These are phyloP conservation scores for Saccharomyces hybrid DNA, from an alignment of 1,139 yeast species.

Conservation along the genomic window DNA sequence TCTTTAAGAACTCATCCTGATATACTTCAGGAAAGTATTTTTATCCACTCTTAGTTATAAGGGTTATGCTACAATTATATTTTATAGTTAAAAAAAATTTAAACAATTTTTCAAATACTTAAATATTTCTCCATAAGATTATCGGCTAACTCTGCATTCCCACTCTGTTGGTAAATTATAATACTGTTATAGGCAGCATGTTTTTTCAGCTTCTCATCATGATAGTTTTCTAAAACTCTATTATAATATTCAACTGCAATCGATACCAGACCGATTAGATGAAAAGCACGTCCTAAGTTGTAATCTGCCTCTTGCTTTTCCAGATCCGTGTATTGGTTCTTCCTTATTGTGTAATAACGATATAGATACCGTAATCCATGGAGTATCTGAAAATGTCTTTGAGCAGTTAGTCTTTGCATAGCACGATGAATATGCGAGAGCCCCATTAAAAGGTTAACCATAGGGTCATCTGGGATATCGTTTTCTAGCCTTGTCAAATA, in stretches of 20 bases:
- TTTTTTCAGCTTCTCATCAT: constrained; percentile 50
- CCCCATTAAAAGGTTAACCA: constrained; percentile 67
- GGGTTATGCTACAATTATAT: neutral
- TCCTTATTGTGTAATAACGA: constrained; percentile 54
- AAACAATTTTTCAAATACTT: constrained; percentile 13
- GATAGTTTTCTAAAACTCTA: constrained; percentile 44
- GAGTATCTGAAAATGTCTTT: constrained; percentile 77
- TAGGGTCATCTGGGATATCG: constrained; percentile 65
- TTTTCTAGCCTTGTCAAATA: constrained; percentile 58
- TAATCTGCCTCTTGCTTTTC: constrained; percentile 75
- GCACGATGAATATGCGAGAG: constrained; percentile 85
- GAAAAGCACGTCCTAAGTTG: constrained; percentile 80
- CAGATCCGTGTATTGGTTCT: constrained; percentile 31
- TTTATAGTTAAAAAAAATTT: neutral
- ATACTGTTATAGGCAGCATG: constrained; percentile 86
- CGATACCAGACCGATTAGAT: constrained; percentile 66
- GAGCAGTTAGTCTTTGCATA: constrained; percentile 79
- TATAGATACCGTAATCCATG: constrained; percentile 77
- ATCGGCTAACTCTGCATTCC: constrained; percentile 60
- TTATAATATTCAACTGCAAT: constrained; percentile 70
- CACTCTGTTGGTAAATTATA: constrained; percentile 66
- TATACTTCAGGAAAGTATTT: neutral
- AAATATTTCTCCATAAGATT: constrained; percentile 57
- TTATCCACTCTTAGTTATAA: neutral
- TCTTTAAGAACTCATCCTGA: neutral